phyloP scores from a whole-genome alignment of 768 basidiomycete genomes.

The Artomyces pyxidatus region DNA sequence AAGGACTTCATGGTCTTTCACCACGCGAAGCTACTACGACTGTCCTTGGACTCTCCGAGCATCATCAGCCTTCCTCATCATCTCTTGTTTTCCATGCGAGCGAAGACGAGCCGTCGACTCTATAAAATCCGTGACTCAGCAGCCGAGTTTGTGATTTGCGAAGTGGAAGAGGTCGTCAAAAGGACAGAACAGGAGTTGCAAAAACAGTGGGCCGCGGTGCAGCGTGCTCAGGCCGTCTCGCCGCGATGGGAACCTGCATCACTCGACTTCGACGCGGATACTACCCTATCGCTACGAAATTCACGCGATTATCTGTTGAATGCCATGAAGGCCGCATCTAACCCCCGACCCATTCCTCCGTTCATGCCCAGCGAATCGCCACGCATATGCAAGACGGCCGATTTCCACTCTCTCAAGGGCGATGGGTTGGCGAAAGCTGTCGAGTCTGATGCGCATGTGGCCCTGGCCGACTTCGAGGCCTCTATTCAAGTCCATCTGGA shows the following conservation, averaged over 20 bases:
- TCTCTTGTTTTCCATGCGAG: constrained; percentile 22
- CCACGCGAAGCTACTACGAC: constrained; percentile 3
- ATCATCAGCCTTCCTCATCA: constrained; percentile 21
- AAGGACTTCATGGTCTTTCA: constrained; percentile 42
- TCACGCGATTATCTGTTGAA: constrained; percentile 1
- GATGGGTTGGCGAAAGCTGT: not conserved
- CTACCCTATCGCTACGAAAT: not conserved
- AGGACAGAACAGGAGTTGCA: not conserved
- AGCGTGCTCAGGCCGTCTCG: not conserved
- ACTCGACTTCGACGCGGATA: not conserved
- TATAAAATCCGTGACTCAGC: constrained; percentile 11
- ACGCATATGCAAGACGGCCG: not conserved
- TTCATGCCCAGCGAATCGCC: not conserved
- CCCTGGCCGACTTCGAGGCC: constrained; percentile 5
- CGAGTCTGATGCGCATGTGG: not conserved
- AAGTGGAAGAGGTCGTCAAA: not conserved
- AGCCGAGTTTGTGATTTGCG: not conserved
- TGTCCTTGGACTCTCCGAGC: no score
- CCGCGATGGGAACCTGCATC: not conserved
- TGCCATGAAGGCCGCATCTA: not conserved
- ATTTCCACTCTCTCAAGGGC: not conserved
- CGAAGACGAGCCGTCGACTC: constrained; percentile 20
- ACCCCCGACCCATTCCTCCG: no score
- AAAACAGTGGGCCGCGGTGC: constrained; percentile 2
- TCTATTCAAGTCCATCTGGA: not conserved